These are phyloP conservation scores for Favolaschia claudopus DNA, from an alignment of 768 basidiomycete species.

Conservation along the genomic window DNA sequence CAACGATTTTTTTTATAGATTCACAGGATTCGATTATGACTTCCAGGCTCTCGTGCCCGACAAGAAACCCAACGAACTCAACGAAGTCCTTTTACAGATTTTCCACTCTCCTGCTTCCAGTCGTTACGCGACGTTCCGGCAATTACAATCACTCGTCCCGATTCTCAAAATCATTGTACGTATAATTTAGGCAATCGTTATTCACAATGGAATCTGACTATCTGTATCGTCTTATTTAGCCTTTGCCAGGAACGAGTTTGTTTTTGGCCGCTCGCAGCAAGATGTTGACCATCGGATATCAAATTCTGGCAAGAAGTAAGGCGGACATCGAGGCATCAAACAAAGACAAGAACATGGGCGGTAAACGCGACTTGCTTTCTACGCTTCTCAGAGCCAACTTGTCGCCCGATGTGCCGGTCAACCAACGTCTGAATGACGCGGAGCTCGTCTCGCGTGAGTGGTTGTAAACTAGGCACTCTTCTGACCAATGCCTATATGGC, in stretches of 20 bases:
- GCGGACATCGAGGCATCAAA: constrained; percentile 12
- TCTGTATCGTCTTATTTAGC: neutral
- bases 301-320: constrained; percentile 50
- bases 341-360: constrained; percentile 28
- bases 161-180: constrained; percentile 35
- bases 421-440: constrained; percentile 51
- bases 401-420: constrained; percentile 51
- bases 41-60: constrained; percentile 3
- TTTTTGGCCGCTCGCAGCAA: constrained; percentile 29
- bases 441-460: constrained; percentile 48
- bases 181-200: neutral
- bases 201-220: neutral
- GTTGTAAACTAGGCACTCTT: too few species aligned
- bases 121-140: constrained; percentile 10
- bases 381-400: constrained; percentile 60
- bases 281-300: constrained; percentile 48
- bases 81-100: constrained; percentile 40
- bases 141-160: constrained; percentile 36
- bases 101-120: constrained; percentile 19
- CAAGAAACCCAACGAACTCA: constrained; percentile 36
- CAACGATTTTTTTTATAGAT: neutral
- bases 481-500: constrained; percentile 27
- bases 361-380: constrained; percentile 54
- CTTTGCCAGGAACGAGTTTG: constrained; percentile 10
- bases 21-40: constrained; percentile 40